Evolutionary conservation across 1,284 basidiomycete genomes (phyloP).

Genomic region (Moniliophthora roreri): DNA sequence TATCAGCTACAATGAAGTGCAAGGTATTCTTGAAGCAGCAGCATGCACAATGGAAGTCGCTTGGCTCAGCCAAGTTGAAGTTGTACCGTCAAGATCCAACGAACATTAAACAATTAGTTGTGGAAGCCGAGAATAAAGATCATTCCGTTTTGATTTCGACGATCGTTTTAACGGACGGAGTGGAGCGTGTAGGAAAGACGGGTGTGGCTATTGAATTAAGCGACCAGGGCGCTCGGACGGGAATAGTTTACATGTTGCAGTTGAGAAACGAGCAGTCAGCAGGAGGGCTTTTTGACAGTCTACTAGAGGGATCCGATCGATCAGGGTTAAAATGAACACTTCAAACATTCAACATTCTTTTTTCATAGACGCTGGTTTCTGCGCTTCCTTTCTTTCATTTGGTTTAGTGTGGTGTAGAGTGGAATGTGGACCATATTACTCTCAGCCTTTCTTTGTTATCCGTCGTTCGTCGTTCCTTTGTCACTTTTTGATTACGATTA

Average conservation of each 20-base stretch:
- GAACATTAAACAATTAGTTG: slow-evolving; percentile 94
- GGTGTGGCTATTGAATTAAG: slow-evolving; percentile 96
- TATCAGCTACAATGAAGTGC: slow-evolving; percentile 97
- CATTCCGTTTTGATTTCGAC: slow-evolving; percentile 88
- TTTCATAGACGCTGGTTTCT: neutral
- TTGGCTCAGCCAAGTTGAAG: slow-evolving; percentile 87
- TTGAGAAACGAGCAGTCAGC: slow-evolving; percentile 87
- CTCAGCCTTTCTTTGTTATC: neutral
- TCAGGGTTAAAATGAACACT: slow-evolving; percentile 13
- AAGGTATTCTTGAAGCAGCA: slow-evolving; percentile 96
- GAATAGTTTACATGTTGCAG: slow-evolving; percentile 98
- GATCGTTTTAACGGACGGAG: slow-evolving; percentile 93
- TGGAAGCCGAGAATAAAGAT: slow-evolving; percentile 82
- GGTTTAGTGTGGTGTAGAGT: slow-evolving; percentile 3
- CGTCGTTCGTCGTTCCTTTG: neutral
- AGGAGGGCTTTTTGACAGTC: slow-evolving; percentile 80
- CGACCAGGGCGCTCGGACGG: slow-evolving; percentile 87
- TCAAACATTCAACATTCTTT: no score
- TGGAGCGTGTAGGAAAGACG: slow-evolving; percentile 96
- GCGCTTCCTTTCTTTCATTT: slow-evolving; percentile 2
- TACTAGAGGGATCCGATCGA: slow-evolving; percentile 88
- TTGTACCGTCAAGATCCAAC: slow-evolving; percentile 84
- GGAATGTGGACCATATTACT: neutral
- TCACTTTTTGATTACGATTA: neutral
- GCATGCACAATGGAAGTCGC: slow-evolving; percentile 95